Conservation (phyloP, 768 basidiomycete species). For the Pleurotus platypus region DNA sequence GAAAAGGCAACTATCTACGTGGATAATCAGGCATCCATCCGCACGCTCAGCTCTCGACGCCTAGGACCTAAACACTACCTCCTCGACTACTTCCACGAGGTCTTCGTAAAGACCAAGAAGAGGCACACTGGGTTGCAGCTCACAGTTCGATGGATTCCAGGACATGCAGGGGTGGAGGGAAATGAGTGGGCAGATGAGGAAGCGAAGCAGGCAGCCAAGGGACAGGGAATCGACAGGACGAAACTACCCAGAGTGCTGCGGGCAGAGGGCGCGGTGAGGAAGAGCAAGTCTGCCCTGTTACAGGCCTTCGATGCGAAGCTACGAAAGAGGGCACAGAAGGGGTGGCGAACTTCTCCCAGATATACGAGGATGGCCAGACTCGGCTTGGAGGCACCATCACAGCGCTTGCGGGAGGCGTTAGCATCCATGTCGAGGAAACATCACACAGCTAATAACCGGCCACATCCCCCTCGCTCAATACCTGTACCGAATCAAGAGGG, state of each 20-base stretch:
- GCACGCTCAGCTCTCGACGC: background rate
- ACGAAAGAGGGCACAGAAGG: background rate
- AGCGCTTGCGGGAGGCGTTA: background rate
- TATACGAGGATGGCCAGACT: background rate
- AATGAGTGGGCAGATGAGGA: constrained; percentile 20
- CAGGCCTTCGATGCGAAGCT: background rate
- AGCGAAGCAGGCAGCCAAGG: constrained; percentile 19
- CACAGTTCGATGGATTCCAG: constrained; percentile 17
- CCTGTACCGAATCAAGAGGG: constrained; percentile 8
- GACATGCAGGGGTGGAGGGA: constrained; percentile 20
- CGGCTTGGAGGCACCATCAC: background rate
- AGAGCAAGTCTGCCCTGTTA: constrained; percentile 1
- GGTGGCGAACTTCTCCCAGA: background rate
- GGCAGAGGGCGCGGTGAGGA: background rate
- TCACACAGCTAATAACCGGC: constrained; percentile 7
- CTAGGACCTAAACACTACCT: constrained; percentile 7
- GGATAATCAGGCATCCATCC: constrained; percentile 14
- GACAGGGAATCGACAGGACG: background rate
- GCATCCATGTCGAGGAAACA: background rate
- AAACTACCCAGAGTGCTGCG: background rate
- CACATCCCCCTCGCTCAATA: constrained; percentile 6
- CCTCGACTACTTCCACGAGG: constrained; percentile 1
- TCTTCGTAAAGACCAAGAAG: background rate
- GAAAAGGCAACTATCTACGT: background rate
- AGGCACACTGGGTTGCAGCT: constrained; percentile 1